Evolutionary conservation across 257 asterid genomes (phyloP).

Genomic region (Orobanche coerulescens): DNA sequence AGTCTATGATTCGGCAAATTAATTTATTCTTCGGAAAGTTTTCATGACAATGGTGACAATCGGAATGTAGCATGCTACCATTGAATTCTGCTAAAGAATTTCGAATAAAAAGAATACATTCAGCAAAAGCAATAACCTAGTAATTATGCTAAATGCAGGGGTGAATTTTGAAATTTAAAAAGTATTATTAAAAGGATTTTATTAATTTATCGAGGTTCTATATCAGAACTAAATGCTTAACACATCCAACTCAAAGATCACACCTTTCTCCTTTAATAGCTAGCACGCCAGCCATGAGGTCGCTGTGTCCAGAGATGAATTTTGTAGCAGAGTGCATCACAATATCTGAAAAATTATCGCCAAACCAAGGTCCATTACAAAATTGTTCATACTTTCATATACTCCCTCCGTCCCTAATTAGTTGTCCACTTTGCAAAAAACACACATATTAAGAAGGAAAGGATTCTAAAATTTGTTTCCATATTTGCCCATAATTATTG

Average conservation of each 20-base stretch:
- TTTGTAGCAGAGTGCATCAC: constrained; percentile 93
- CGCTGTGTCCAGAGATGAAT: constrained; percentile 86
- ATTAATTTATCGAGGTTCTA: too few relatives aligned
- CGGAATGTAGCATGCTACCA: neutral
- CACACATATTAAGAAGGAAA: too few relatives aligned
- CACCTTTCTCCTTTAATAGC: constrained; percentile 76
- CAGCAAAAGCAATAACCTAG: neutral
- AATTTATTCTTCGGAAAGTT: neutral
- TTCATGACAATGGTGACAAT: neutral
- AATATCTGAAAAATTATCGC: constrained; percentile 53
- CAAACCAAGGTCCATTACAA: constrained; percentile 10
- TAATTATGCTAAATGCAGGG: too few relatives aligned
- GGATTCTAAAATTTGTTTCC: too few relatives aligned
- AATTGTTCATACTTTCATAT: neutral
- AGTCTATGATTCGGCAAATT: neutral
- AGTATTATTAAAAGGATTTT: too few relatives aligned
- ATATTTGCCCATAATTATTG: too few relatives aligned
- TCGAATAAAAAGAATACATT: neutral
- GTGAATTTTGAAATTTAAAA: too few relatives aligned
- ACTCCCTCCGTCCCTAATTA: too few relatives aligned
- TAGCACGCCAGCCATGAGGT: constrained; percentile 82
- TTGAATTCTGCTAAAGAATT: neutral
- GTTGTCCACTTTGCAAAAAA: too few relatives aligned
- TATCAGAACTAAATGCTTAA: too few relatives aligned
- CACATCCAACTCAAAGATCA: neutral